These are phyloP conservation scores for Luvunga scandens DNA, from an alignment of 345 rosid genomes.

Conservation along the genomic window DNA sequence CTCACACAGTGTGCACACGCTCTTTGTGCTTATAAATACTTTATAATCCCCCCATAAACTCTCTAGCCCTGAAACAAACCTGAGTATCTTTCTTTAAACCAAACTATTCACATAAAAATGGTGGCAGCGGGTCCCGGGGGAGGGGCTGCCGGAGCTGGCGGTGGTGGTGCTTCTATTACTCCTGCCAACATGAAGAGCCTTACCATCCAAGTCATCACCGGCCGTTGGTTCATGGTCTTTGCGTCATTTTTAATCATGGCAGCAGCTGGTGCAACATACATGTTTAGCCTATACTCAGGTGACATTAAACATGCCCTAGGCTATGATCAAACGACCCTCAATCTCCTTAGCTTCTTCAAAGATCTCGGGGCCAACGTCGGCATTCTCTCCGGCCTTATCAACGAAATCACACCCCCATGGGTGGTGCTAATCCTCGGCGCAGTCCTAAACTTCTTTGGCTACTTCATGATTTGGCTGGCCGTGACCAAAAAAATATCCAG, in stretches of 20 bases:
- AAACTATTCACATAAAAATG: slow-evolving; percentile 15
- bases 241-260: slow-evolving; percentile 62
- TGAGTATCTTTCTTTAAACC: not conserved
- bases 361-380: slow-evolving; percentile 61
- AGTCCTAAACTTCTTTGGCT: slow-evolving; percentile 53
- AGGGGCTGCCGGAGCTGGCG: not conserved
- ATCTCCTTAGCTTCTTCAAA: slow-evolving; percentile 60
- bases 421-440: slow-evolving; percentile 57
- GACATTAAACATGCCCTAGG: slow-evolving; percentile 38
- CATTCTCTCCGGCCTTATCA: slow-evolving; percentile 52
- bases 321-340: slow-evolving; percentile 63
- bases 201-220: slow-evolving; percentile 33
- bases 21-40: not conserved
- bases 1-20: not conserved
- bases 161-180: not conserved
- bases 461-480: slow-evolving; percentile 68
- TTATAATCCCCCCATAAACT: not conserved
- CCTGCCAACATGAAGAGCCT: slow-evolving; percentile 28
- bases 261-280: slow-evolving; percentile 60
- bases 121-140: slow-evolving; percentile 14
- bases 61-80: not conserved
- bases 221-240: slow-evolving; percentile 63
- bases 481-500: slow-evolving; percentile 40
- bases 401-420: slow-evolving; percentile 71
- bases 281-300: slow-evolving; percentile 49